Evolutionary conservation across 2,329 filamentous ascomycete genomes (phyloP).

Genomic region (Thelonectria blattea): DNA sequence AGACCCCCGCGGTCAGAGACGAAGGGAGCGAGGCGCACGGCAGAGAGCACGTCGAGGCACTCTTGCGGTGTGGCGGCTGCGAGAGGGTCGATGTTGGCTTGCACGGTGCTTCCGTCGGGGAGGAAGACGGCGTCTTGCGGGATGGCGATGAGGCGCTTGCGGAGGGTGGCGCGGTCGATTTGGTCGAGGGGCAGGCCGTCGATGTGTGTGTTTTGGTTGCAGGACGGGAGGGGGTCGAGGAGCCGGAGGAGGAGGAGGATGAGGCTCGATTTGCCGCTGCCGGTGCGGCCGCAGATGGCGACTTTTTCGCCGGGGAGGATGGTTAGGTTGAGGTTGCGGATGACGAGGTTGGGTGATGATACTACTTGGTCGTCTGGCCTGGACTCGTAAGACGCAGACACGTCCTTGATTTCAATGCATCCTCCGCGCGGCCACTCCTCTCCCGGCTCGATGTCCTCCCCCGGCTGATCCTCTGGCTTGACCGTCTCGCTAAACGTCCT

Average conservation of each 20-base stretch:
- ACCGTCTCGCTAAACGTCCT: conserved; percentile 35
- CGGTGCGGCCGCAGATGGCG: conserved; percentile 46
- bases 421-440: conserved; percentile 43
- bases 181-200: conserved; percentile 47
- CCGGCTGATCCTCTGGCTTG: conserved; percentile 32
- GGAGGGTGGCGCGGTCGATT: conserved; percentile 51
- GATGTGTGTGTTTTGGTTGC: conserved; percentile 45
- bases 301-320: conserved; percentile 43
- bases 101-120: conserved; percentile 49
- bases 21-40: conserved; percentile 43
- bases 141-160: conserved; percentile 56
- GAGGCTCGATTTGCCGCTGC: conserved; percentile 53
- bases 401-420: conserved; percentile 37
- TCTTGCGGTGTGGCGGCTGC: conserved; percentile 39
- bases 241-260: conserved; percentile 50
- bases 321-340: conserved; percentile 37
- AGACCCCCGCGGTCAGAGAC: conserved; percentile 45
- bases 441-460: conserved; percentile 27
- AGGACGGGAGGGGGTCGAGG: conserved; percentile 45
- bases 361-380: not conserved
- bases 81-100: conserved; percentile 52
- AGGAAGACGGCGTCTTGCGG: conserved; percentile 62
- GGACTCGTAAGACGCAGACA: conserved; percentile 44
- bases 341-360: conserved; percentile 27
- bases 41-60: conserved; percentile 45